phyloP scores from a whole-genome alignment of 2,329 filamentous ascomycete genomes.

The Alternaria brassicae region DNA sequence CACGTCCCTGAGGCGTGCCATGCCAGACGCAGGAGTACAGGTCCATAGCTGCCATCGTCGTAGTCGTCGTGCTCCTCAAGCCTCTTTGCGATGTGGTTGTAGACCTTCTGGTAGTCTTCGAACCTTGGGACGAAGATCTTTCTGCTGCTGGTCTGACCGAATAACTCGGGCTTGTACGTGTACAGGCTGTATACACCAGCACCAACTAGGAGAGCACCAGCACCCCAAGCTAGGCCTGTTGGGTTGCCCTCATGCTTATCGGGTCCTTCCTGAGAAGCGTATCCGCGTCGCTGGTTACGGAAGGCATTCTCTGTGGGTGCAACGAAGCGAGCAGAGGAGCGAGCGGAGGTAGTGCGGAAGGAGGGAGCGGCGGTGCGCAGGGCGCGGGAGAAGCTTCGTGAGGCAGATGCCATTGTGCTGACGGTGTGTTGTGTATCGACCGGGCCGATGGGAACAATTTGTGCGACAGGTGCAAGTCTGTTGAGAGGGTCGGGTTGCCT shows the following conservation, averaged over 20 bases:
- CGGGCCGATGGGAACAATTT: background rate
- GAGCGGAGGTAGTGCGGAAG: slow-evolving; percentile 66
- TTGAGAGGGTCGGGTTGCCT: slow-evolving; percentile 11
- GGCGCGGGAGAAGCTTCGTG: slow-evolving; percentile 49
- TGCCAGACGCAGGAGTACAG: slow-evolving; percentile 85
- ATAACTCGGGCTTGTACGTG: slow-evolving; percentile 61
- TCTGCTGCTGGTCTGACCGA: slow-evolving; percentile 44
- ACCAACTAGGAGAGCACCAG: slow-evolving; percentile 37
- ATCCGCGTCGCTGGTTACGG: slow-evolving; percentile 79
- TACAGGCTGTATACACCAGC: slow-evolving; percentile 54
- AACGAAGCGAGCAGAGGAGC: slow-evolving; percentile 62
- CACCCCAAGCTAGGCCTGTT: slow-evolving; percentile 49
- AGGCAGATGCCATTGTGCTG: slow-evolving; percentile 44
- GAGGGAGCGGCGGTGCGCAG: slow-evolving; percentile 50
- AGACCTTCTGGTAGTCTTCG: slow-evolving; percentile 94
- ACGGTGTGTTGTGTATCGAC: slow-evolving; percentile 2
- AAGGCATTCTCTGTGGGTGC: slow-evolving; percentile 70
- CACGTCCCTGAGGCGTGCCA: slow-evolving; percentile 91
- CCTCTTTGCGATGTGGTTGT: slow-evolving; percentile 80
- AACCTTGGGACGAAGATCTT: slow-evolving; percentile 73
- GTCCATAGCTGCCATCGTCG: slow-evolving; percentile 95
- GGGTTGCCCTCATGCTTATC: slow-evolving; percentile 58
- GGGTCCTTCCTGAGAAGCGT: slow-evolving; percentile 66
- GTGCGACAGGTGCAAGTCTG: background rate
- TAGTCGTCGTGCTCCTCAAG: slow-evolving; percentile 93